Evolutionary conservation across 768 basidiomycete species (phyloP), one percentile per base, ranked within the genome.

Genomic region (Macrolepiota albuminosa): DNA sequence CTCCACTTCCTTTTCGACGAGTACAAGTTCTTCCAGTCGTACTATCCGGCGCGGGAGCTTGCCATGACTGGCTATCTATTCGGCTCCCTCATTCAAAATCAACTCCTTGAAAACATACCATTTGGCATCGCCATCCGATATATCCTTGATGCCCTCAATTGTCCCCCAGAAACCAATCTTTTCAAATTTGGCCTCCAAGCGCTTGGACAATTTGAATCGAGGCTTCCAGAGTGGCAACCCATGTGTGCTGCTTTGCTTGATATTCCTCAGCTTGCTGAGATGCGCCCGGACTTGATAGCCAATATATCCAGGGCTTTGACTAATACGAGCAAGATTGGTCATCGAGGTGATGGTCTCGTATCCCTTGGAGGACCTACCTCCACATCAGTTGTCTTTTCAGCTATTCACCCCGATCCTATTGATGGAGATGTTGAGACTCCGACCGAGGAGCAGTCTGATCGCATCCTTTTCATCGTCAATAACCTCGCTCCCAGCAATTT

Each of bases 1-100:
- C 88, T 99, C 54, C 95, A 98, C 77, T 96, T 97, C 80, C 84
- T 99, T 47, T 98, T 99, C 75, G 97, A 98, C 84, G 97, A 99
- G 76, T 97, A 97, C 85, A 95, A 95, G 69, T 99, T 98, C 81
- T 97, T 98, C 85, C 93, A 96, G 70, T 89, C 91, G 43, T 97
- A 89, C 74, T 94, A 94, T 68, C 97, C 97, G 29, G 81, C 91
- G 42, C 90, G 95, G 64, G 95, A 98, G 75, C 82, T 98, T 49
- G 86, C 88, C 55, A 94, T 98, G 87, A 98, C 97, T 7, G 97
- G 92, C 50, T 89, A 93, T 69, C 83, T 99, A 33, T 98, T 98
- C 63, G 97, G 97, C 37, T 95, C 94, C 34, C 84, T 99, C 67
- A 97, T 99, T 65, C 92, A 97, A 65, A 86, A 90, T 69, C 87